phyloP scores from a whole-genome alignment of 345 rosid genomes.

The Heritiera littoralis region DNA sequence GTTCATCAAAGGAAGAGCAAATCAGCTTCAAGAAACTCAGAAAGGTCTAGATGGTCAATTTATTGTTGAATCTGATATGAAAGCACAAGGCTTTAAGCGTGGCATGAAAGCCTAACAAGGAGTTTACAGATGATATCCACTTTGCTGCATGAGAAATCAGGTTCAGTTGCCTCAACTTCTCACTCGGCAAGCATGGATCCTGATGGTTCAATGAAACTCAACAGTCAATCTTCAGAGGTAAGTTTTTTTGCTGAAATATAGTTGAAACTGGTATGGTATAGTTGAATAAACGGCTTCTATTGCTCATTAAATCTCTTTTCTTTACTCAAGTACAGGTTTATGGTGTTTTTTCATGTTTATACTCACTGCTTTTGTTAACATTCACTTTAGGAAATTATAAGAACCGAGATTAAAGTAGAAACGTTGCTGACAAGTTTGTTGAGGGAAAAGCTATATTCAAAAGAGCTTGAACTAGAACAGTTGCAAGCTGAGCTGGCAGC shows the following conservation, averaged over 20 bases:
- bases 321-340: not conserved
- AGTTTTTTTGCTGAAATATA: slow-evolving; percentile 21
- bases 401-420: slow-evolving; percentile 72
- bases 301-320: slow-evolving; percentile 13
- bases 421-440: slow-evolving; percentile 66
- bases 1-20: slow-evolving; percentile 53
- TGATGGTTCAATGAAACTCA: slow-evolving; percentile 33
- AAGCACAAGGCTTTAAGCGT: slow-evolving; percentile 67
- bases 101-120: slow-evolving; percentile 68
- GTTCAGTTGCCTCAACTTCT: slow-evolving; percentile 41
- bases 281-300: not conserved
- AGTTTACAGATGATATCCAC: slow-evolving; percentile 70
- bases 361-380: slow-evolving; percentile 18
- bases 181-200: slow-evolving; percentile 30
- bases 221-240: slow-evolving; percentile 61
- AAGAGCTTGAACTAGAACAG: slow-evolving; percentile 84
- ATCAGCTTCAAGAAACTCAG: slow-evolving; percentile 48
- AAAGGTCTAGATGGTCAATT: slow-evolving; percentile 59
- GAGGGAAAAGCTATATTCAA: slow-evolving; percentile 80
- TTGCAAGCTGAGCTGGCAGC: slow-evolving; percentile 84
- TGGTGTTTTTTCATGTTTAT: not conserved
- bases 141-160: slow-evolving; percentile 68
- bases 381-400: slow-evolving; percentile 52
- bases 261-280: not conserved
- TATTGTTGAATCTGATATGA: slow-evolving; percentile 71